Conservation (phyloP, 2,329 filamentous ascomycete species). For the Dryadomyces sulphureus region DNA sequence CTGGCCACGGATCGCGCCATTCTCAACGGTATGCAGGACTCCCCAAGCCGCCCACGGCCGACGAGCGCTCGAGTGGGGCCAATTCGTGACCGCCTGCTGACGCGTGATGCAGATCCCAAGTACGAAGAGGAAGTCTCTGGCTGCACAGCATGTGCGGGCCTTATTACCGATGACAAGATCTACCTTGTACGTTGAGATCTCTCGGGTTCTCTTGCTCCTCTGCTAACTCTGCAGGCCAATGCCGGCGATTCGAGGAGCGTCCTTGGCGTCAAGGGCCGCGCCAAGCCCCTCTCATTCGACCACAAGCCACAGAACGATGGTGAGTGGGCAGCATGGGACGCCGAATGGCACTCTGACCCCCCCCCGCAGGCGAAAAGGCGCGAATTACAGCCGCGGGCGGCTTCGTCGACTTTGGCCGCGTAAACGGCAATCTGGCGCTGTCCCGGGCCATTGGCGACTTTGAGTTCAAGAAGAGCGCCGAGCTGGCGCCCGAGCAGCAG, state of each 20-base stretch:
- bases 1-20: slow-evolving; percentile 92
- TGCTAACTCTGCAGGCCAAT: slow-evolving; percentile 53
- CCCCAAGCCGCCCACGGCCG: too few species aligned
- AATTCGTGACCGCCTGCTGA: neutral
- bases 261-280: slow-evolving; percentile 87
- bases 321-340: slow-evolving; percentile 23
- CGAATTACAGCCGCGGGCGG: slow-evolving; percentile 91
- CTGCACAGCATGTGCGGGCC: slow-evolving; percentile 83
- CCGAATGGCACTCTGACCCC: too few species aligned
- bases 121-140: slow-evolving; percentile 98
- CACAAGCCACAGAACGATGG: slow-evolving; percentile 99
- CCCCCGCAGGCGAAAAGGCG: slow-evolving; percentile 67
- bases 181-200: slow-evolving; percentile 60
- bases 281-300: slow-evolving; percentile 96
- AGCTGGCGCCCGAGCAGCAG: slow-evolving; percentile 93
- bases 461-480: slow-evolving; percentile 98
- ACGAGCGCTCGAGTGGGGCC: neutral
- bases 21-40: slow-evolving; percentile 70
- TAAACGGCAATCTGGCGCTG: slow-evolving; percentile 93
- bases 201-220: neutral
- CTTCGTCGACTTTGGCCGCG: slow-evolving; percentile 95
- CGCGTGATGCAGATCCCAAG: slow-evolving; percentile 56
- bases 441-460: slow-evolving; percentile 98
- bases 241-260: slow-evolving; percentile 93
- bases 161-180: slow-evolving; percentile 84